Percentiles rank a stretch among this genome's conserved stretches.
Conservation (phyloP, 1,284 basidiomycete species). For the Peniophora sp. region DNA sequence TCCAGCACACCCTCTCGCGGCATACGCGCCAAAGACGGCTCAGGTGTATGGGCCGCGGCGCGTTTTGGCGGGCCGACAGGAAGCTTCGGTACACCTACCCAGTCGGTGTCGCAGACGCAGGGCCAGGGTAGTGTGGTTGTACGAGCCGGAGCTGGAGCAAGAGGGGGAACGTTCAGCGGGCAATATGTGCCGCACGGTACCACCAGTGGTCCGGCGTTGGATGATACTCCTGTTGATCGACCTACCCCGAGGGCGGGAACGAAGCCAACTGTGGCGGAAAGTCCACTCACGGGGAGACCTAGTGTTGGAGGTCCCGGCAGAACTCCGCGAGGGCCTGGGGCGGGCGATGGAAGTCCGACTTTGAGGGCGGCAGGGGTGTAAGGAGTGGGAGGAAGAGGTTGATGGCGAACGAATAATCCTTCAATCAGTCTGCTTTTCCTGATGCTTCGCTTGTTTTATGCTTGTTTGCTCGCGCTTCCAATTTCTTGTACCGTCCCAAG, state of each 20-base stretch:
- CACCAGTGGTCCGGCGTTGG: constrained; percentile 2
- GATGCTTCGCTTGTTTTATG: too few relatives aligned
- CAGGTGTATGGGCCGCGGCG: background rate
- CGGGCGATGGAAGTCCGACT: constrained; percentile 1
- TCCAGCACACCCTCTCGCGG: constrained; percentile 3
- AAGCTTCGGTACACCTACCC: constrained; percentile 1
- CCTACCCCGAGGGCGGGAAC: constrained; percentile 11
- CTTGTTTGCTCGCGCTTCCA: too few relatives aligned
- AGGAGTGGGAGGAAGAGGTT: too few relatives aligned
- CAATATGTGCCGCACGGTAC: constrained; percentile 5
- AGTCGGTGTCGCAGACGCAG: background rate
- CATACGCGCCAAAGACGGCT: background rate
- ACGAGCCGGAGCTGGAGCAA: constrained; percentile 10
- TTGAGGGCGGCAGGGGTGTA: background rate
- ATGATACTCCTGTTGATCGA: constrained; percentile 23
- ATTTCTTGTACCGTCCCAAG: too few relatives aligned
- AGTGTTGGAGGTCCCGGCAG: background rate
- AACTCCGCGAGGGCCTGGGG: constrained; percentile 5
- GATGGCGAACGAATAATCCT: too few relatives aligned
- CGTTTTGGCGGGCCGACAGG: background rate
- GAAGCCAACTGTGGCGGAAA: constrained; percentile 13
- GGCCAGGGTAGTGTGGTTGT: constrained; percentile 7
- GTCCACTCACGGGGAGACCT: constrained; percentile 13
- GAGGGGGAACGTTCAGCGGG: constrained; percentile 14
- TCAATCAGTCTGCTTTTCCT: too few relatives aligned